Evolutionary conservation across 2,329 filamentous ascomycete genomes (phyloP).

Genomic region (Elsinoe batatas): DNA sequence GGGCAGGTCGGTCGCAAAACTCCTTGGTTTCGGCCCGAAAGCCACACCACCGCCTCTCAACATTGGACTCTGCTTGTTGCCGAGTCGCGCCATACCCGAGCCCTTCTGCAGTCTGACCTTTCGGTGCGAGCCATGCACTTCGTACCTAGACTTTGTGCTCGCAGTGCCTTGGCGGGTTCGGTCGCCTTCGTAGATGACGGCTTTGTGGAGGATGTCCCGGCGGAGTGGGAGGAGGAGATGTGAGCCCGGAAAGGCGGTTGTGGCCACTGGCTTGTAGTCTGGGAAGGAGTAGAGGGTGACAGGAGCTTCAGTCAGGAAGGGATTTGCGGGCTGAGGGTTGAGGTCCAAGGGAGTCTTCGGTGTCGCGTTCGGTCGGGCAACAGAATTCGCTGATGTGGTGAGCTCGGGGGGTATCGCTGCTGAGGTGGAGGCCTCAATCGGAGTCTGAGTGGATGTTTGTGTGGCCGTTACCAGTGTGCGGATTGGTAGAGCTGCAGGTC

Average conservation of each 20-base stretch:
- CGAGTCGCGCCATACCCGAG: constrained; percentile 65
- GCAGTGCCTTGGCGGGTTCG: constrained; percentile 79
- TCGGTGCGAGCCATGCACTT: constrained; percentile 71
- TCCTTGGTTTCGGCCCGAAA: constrained; percentile 82
- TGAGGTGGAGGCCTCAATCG: not conserved
- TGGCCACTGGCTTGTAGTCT: constrained; percentile 68
- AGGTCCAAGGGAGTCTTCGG: constrained; percentile 18
- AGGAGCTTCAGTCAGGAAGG: constrained; percentile 54
- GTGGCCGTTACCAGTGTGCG: not conserved
- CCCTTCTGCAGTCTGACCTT: constrained; percentile 88
- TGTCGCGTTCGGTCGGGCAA: not conserved
- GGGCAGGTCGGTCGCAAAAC: constrained; percentile 76
- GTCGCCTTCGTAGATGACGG: constrained; percentile 88
- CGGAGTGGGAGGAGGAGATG: constrained; percentile 82
- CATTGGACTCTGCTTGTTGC: constrained; percentile 72
- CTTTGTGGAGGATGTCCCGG: constrained; percentile 83
- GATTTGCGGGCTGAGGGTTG: constrained; percentile 21
- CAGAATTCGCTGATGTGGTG: not conserved
- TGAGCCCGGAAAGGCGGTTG: constrained; percentile 67
- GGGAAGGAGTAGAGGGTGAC: constrained; percentile 88
- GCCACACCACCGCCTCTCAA: constrained; percentile 75
- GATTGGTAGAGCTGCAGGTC: not conserved
- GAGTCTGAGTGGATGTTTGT: not conserved
- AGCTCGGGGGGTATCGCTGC: not conserved
- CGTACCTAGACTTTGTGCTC: constrained; percentile 66